phyloP scores from a whole-genome alignment of 2,329 filamentous ascomycete species.

The Fusarium sp. region DNA sequence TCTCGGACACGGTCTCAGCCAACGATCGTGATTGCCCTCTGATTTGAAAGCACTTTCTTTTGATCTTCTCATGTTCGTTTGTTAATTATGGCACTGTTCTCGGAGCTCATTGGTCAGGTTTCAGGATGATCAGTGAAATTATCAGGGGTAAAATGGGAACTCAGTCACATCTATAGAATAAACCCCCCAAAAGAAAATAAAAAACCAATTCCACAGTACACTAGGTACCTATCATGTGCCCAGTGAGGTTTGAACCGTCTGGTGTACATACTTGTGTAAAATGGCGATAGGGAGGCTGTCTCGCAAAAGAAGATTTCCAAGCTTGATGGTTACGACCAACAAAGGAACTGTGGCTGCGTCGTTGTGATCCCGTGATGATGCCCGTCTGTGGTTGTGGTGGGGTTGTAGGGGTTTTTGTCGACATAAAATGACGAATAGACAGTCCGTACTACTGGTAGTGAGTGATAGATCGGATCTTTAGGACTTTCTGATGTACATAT shows the following conservation, averaged over 20 bases:
- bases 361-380: constrained; percentile 42
- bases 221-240: not conserved
- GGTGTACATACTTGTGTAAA: not conserved
- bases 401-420: not conserved
- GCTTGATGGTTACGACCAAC: not conserved
- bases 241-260: not conserved
- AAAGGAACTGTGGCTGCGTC: constrained; percentile 6
- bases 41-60: not conserved
- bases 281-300: not conserved
- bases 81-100: not conserved
- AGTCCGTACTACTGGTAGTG: not conserved
- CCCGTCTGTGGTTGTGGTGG: constrained; percentile 39
- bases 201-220: not conserved
- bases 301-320: not conserved
- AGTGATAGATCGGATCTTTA: constrained; percentile 5
- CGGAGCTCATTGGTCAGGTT: not conserved
- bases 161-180: not conserved
- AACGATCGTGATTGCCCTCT: constrained; percentile 1
- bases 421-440: constrained; percentile 8
- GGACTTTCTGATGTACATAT: not conserved
- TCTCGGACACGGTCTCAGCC: not conserved
- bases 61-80: not conserved
- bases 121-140: not conserved
- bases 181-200: not conserved
- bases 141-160: not conserved